Evolutionary conservation across 331 rosid species (phyloP).

Genomic region (Erythrophleum ivorense): DNA sequence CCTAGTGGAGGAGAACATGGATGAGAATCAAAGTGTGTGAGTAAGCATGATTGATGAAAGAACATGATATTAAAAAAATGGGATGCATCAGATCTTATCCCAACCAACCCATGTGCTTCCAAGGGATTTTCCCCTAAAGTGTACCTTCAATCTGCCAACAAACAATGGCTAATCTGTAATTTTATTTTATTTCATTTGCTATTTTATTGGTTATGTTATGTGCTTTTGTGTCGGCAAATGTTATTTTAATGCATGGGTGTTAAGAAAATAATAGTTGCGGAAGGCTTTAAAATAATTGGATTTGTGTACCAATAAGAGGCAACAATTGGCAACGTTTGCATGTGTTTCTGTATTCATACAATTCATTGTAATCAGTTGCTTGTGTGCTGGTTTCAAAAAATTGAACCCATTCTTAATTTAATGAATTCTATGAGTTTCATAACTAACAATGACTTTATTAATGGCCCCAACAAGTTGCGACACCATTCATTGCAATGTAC

Average conservation of each 20-base stretch:
- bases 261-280: neutral
- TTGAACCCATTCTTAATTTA: neutral
- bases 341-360: conserved; percentile 36
- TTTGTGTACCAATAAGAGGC: conserved; percentile 17
- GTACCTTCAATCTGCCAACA: neutral
- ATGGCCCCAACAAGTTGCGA: no score
- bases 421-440: no score
- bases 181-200: conserved; percentile 35
- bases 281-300: conserved; percentile 37
- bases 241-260: no score
- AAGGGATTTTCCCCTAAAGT: conserved; percentile 26
- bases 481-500: no score
- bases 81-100: conserved; percentile 30
- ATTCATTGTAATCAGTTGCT: neutral
- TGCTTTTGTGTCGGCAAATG: conserved; percentile 34
- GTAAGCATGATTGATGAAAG: neutral
- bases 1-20: conserved; percentile 40
- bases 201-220: conserved; percentile 11
- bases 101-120: conserved; percentile 50
- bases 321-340: conserved; percentile 45
- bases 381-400: neutral
- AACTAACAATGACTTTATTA: no score
- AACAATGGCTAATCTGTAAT: neutral
- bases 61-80: neutral
- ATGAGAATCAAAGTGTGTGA: conserved; percentile 18